phyloP scores from a whole-genome alignment of 352 stramenopile genomes.

The Globisporangium megalacanthum region DNA sequence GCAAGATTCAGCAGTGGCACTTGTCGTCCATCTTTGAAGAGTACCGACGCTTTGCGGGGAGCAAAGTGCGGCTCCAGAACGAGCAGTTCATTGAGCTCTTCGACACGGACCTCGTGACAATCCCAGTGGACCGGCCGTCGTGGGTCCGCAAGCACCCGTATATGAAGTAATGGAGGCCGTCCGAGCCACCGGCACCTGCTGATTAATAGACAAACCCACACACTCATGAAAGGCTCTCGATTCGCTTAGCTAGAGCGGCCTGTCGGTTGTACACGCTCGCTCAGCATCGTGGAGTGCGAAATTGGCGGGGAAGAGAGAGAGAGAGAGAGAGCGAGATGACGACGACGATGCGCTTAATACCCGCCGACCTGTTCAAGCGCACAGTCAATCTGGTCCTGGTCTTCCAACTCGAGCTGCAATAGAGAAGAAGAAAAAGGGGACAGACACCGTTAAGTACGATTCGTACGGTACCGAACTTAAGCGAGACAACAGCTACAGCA shows the following conservation, averaged over 20 bases:
- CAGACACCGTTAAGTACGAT: not conserved
- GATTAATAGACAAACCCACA: not conserved
- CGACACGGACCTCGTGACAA: slow-evolving; percentile 89
- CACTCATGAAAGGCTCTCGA: not conserved
- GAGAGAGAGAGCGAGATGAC: not conserved
- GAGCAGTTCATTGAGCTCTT: slow-evolving; percentile 95
- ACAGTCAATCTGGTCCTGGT: slow-evolving; percentile 98
- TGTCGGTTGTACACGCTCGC: not conserved
- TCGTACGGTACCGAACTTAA: not conserved
- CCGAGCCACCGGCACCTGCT: not conserved
- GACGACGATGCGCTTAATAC: slow-evolving; percentile 21
- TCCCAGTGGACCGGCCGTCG: slow-evolving; percentile 64
- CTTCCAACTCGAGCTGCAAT: slow-evolving; percentile 91
- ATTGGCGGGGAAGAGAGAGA: too few species aligned
- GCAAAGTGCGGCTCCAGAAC: slow-evolving; percentile 89
- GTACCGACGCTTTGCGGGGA: slow-evolving; percentile 87
- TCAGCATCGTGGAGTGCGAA: too few species aligned
- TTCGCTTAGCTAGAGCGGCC: too few species aligned
- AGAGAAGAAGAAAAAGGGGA: not conserved
- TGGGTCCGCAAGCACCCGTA: slow-evolving; percentile 64
- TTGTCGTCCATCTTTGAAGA: slow-evolving; percentile 92
- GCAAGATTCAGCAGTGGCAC: slow-evolving; percentile 92
- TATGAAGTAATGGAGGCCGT: slow-evolving; percentile 8
- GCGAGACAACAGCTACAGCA: not conserved
- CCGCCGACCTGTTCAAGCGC: slow-evolving; percentile 89